These are phyloP conservation scores for Calocybe gangraenosa DNA, from an alignment of 768 basidiomycete genomes.

Conservation along the genomic window DNA sequence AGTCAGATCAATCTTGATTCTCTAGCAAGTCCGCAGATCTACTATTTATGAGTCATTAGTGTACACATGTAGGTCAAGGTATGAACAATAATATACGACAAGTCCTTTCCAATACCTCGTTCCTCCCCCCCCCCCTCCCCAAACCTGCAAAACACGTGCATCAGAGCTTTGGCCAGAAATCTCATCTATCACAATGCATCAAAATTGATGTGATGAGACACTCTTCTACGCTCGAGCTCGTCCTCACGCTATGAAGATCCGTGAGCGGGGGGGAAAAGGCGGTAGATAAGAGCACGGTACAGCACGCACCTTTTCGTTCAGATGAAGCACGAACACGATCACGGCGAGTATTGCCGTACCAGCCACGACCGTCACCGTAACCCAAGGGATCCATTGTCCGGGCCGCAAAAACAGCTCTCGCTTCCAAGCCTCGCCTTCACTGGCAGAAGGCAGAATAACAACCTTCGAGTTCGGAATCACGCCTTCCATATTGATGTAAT, in stretches of 20 bases:
- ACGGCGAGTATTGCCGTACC: constrained; percentile 70
- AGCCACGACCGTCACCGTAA: constrained; percentile 80
- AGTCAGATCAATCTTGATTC: no score
- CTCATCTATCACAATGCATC: constrained; percentile 67
- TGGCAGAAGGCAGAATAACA: constrained; percentile 79
- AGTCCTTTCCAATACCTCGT: no score
- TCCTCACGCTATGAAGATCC: constrained; percentile 72
- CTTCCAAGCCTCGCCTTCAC: constrained; percentile 66
- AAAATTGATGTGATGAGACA: constrained; percentile 96
- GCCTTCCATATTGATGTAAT: constrained; percentile 92
- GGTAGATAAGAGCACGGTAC: neutral
- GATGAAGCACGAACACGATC: constrained; percentile 82
- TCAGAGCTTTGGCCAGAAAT: neutral
- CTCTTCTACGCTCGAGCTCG: constrained; percentile 81
- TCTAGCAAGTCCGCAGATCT: no score
- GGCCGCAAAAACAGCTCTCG: constrained; percentile 88
- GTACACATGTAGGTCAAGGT: constrained; percentile 5
- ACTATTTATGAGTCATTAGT: constrained; percentile 6
- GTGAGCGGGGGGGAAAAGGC: no score
- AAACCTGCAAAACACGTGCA: neutral
- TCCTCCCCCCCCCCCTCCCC: neutral
- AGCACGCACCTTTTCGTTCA: constrained; percentile 82
- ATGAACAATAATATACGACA: constrained; percentile 15
- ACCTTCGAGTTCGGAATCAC: constrained; percentile 97
- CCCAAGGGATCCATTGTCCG: constrained; percentile 97